These are phyloP conservation scores for Curvularia eragrostidis DNA, from an alignment of 2,329 filamentous ascomycete genomes.

Conservation along the genomic window DNA sequence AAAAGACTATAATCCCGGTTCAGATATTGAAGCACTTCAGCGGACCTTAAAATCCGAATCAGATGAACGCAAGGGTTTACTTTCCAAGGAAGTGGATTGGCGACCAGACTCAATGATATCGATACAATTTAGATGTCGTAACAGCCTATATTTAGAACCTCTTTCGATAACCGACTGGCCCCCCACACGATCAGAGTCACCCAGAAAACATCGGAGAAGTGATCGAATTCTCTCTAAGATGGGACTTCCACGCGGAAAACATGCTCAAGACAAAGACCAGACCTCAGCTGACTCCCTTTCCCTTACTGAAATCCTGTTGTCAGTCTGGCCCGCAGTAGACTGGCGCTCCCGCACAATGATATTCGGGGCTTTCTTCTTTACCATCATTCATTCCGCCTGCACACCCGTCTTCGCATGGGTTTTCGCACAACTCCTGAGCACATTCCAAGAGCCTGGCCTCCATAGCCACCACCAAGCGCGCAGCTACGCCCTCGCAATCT, in stretches of 20 bases:
- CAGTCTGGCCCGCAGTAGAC: conserved; percentile 72
- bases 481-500: conserved; percentile 73
- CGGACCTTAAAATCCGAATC: conserved; percentile 7
- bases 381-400: conserved; percentile 68
- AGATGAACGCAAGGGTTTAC: conserved; percentile 4
- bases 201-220: neutral
- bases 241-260: neutral
- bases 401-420: conserved; percentile 79
- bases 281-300: conserved; percentile 21
- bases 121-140: conserved; percentile 10
- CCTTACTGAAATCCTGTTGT: conserved; percentile 66
- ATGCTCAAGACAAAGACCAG: neutral
- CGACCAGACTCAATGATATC: conserved; percentile 16
- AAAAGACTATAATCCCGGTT: conserved; percentile 11
- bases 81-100: conserved; percentile 11
- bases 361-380: conserved; percentile 65
- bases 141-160: conserved; percentile 10
- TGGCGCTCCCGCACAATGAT: conserved; percentile 61
- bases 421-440: conserved; percentile 73
- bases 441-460: conserved; percentile 66
- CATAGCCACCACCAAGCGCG: conserved; percentile 58
- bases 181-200: neutral
- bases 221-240: conserved; percentile 5
- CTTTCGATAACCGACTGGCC: conserved; percentile 3
- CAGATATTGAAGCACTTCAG: conserved; percentile 5